Base-by-base conservation (phyloP, 345 rosid genomes). In the Gossypium stocksii region DNA sequence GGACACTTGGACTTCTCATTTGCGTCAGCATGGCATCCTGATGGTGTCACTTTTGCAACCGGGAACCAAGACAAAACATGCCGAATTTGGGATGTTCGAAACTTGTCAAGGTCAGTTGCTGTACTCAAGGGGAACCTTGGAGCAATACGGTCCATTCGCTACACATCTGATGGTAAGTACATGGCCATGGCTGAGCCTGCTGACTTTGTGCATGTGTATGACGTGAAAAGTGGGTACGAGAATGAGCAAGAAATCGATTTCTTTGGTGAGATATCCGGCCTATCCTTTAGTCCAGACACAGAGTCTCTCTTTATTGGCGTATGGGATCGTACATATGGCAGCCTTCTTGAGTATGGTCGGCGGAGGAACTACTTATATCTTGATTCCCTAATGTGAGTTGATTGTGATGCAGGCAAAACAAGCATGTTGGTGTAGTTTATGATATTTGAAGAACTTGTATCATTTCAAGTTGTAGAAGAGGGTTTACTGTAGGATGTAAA, bases 61-160 rank as follows among this genome's bases (percentile, higher is more conserved):
- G 94, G 97, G 58, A 91, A 89, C 81, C 97, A 91, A 75, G 97
- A 91, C 80, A 91, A 87, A 81, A 88, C 94, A 3, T 89, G 93
- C 74, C 86, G 90, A 58, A 82, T 91, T 22, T 91, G 97, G 94
- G 94, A 91, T 74, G 75, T 82, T 2, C 76, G 94, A 25, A 89
- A 91, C 57, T 76, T 83, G 45, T 89, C 92, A 0, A 76, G 73
- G 75, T 87, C 97, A 1, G 66, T 89, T 0, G 87, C 90, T 58
- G 94, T 86, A 14, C 77, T 91, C 48, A 89, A 85, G 77, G 97
- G 92, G 20, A 88, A 91, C 80, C 85, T 91, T 3, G 94, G 97
- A 74, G 94, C 97, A 11, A 83, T 91, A 51, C 72, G 92, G 71
- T 87, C 92, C 23, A 83, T 91, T 49, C 87, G 92, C 69, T 91